Evolutionary conservation across 2,329 filamentous ascomycete species (phyloP), one percentile per base, ranked within the genome.

Genomic region (Alternaria hordeiaustralica): DNA sequence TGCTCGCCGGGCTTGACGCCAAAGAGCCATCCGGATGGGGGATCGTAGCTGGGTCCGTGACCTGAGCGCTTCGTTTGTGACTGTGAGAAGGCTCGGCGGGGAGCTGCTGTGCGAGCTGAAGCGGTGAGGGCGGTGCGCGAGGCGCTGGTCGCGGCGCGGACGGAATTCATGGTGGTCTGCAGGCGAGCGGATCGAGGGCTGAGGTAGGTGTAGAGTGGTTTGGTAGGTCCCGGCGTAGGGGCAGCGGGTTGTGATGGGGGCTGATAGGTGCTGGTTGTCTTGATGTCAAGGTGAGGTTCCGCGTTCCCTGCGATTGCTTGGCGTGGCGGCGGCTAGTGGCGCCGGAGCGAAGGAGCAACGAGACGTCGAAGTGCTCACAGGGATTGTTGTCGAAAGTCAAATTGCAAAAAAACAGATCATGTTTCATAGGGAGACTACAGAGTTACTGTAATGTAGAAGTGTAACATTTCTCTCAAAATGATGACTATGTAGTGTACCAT

Each of bases 1-100:
- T 97, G 97, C 88, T 97, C 93, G 67, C 94, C 94, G 36, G 96
- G 96, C 86, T 94, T 94, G 75, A 97, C 88, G 71, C 94, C 94
- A 82, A 92, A 97, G 75, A 99, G 89, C 93, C 94, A 97, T 75
- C 96, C 96, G 60, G 86, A 87, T 3, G 96, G 95, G 51, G 94
- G 90, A 72, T 99, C 96, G 83, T 94, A 99, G 80, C 94, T 91
- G 72, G 89, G 87, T 75, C 89, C 92, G 83, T 92, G 89, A 71
- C 72, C 74, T 28, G 63, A 64, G 21, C 63, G 61, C 49, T 61
- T 55, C 54, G 46, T 47, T 44, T 66, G 56, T 26, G 75, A 68
- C 33, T 68, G 63, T 47, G 76, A 75, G 51, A 78, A 74, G 45
- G 66, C 60, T 61, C 71, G 73, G 65, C 69, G 59, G 25, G 49